Conservation (phyloP, 1,139 yeast species). For the Geotrichum klebahnii region DNA sequence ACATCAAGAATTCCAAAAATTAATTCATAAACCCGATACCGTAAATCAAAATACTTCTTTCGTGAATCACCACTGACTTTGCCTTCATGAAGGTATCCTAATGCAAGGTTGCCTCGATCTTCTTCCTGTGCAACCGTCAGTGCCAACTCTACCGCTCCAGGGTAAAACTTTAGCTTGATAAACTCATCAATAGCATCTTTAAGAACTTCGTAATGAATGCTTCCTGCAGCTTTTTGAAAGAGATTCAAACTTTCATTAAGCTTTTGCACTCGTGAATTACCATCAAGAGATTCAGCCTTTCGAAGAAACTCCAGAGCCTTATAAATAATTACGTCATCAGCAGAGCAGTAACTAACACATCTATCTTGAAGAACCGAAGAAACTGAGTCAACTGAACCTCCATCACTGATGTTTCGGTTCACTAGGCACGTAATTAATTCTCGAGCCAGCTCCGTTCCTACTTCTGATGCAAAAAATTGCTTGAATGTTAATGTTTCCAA, state of each 20-base stretch:
- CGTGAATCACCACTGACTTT: conserved; percentile 48
- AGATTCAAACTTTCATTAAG: conserved; percentile 70
- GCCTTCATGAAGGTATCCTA: conserved; percentile 53
- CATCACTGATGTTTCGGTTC: conserved; percentile 80
- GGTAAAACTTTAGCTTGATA: conserved; percentile 70
- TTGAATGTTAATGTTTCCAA: conserved; percentile 64
- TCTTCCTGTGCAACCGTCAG: conserved; percentile 69
- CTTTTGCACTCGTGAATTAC: conserved; percentile 65
- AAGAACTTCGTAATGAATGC: conserved; percentile 71
- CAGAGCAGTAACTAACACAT: conserved; percentile 92
- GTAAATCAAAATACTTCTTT: conserved; percentile 44
- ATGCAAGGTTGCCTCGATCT: conserved; percentile 57
- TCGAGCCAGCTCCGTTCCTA: conserved; percentile 66
- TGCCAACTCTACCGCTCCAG: conserved; percentile 82
- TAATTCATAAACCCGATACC: conserved; percentile 61
- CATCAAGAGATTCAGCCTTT: conserved; percentile 60
- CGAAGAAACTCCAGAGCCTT: conserved; percentile 90
- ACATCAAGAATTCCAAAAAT: conserved; percentile 70
- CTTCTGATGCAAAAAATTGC: conserved; percentile 66
- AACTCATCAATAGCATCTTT: conserved; percentile 77
- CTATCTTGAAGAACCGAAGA: conserved; percentile 85
- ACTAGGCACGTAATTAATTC: conserved; percentile 86
- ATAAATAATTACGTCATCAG: conserved; percentile 88
- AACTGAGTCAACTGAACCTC: conserved; percentile 89
- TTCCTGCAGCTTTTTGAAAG: conserved; percentile 75